Evolutionary conservation across 257 asterid genomes (phyloP).

Genomic region (Cynanchum wilfordii): DNA sequence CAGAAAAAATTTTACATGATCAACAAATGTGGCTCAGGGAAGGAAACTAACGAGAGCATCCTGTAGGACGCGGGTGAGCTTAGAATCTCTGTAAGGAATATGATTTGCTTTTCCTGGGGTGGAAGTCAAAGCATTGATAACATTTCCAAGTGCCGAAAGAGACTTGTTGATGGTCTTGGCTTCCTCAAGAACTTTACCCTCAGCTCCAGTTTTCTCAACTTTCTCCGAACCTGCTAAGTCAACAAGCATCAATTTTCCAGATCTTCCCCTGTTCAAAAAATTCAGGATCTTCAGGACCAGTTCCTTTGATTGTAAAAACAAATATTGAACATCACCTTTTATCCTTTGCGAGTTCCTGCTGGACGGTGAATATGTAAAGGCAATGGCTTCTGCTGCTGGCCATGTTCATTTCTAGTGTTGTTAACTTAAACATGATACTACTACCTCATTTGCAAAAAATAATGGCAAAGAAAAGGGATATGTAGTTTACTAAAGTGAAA

Average conservation of each 20-base stretch:
- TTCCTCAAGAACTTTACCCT: conserved; percentile 85
- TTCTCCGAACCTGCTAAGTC: conserved; percentile 95
- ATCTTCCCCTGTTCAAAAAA: conserved; percentile 36
- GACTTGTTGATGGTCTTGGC: conserved; percentile 88
- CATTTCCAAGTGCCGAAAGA: conserved; percentile 82
- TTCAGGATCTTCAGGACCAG: conserved; percentile 13
- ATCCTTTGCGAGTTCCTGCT: conserved; percentile 49
- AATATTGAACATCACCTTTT: conserved; percentile 38
- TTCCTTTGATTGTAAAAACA: conserved; percentile 5
- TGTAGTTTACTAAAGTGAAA: conserved; percentile 1
- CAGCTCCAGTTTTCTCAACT: conserved; percentile 88
- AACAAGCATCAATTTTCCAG: conserved; percentile 70
- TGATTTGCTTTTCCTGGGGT: conserved; percentile 52
- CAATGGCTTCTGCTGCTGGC: conserved; percentile 89
- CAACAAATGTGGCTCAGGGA: conserved; percentile 15
- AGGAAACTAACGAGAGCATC: conserved; percentile 64
- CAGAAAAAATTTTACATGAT: conserved; percentile 6
- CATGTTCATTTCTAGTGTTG: conserved; percentile 68
- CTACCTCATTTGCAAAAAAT: not conserved
- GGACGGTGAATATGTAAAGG: conserved; percentile 52
- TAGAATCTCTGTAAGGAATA: conserved; percentile 81
- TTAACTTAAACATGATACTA: conserved; percentile 21
- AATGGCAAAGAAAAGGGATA: conserved; percentile 1
- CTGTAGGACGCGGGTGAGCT: conserved; percentile 80
- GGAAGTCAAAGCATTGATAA: conserved; percentile 70